Evolutionary conservation across 805 yeast genomes (phyloP), one percentile per base, ranked within the genome.

Genomic region (Candida takata): DNA sequence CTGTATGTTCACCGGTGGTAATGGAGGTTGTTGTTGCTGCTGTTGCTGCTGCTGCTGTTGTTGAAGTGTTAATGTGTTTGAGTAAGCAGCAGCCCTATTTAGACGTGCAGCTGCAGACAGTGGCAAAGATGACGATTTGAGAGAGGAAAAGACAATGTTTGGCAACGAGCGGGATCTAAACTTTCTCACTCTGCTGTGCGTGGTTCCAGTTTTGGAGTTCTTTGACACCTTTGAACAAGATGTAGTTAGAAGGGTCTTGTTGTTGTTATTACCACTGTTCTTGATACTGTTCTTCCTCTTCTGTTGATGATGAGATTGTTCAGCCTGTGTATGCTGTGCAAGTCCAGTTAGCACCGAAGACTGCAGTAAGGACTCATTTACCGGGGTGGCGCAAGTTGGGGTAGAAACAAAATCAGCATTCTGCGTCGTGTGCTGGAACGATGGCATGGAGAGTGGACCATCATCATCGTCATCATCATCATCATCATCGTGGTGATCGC

Each of bases 1-100:
- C 52, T 79, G 87, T 33, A 84, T 62, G 59, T 83, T 84, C 31
- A 84, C 84, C 1, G 96, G 96, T 4, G 95, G 95, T 33, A 79
- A 57, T 6, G 77, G 71, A 4, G 79, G 69, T 38, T 61, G 62
- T 5, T 17, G 28, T 8, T 23, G 33, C 13, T 12, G 14, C 17
- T 25, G 20, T 5, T 6, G 6, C 9, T 17, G 9, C 9, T 12
- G 21, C n/a, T 6, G 21, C 23, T 8, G 21, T 3, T 12, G 30
- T 28, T 16, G 30, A 16, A 12, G 30, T 28, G 29, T 10, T 13
- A 13, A 25, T 25, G 28, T 7, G 8, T n/a, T 11, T 25, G 12
- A n/a, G 12, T 25, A n/a, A 25, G 28, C n/a, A 21, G 24, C 14
- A n/a, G 15, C 28, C 28, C 14, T 16, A 15, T 17, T 11, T 12